Evolutionary conservation across 495 filamentous ascomycete genomes (phyloP), one percentile per base, ranked within the genome.

Genomic region (Aspergillus sparsus): DNA sequence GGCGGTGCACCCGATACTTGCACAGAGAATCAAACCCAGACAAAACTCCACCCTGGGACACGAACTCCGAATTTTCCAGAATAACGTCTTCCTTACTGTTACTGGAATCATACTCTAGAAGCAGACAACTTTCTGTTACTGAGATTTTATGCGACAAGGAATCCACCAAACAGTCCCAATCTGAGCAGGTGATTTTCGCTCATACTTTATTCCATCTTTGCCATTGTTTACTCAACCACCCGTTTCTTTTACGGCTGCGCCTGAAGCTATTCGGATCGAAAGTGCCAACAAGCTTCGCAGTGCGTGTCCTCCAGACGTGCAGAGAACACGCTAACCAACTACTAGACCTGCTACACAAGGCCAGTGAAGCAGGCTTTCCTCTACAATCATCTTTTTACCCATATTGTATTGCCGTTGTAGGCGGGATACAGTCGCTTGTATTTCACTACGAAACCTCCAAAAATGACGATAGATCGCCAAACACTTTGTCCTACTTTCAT

Each of bases 181-280:
- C 59, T 9, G 68, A 62, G 0, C 71, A 68, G 34, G 32, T 68
- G 4, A 57, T 73, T 6, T 74, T 70, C 32, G 65, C 70, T 3
- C 63, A 66, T 13, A 64, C 70, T 5, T 52, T 73, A 3, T 75
- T 68, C 44, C 70, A 72, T 27, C 57, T 71, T 3, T 69, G 68
- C 9, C 67, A 71, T 37, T 75, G 70, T 53, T 54, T 75, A 5
- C 37, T 75, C 7, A 66, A 70, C 41, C 70, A 75, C 31, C 70
- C 67, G 0, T 71, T 75, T 31, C 44, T 71, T 6, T 13, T 71
- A 8, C 64, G 62, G 6, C 45, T 58, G 31, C 61, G 64, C 1
- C 47, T 74, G 8, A 64, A 58, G n/a, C 49, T 55, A 6, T 68
- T 66, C 27, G 67, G 60, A 0, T 42, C 54, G 9, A 66, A 67